A percentile compares a stretch with the other conserved stretches of the same genome.
Conservation (phyloP, 352 stramenopile genomes). For the Pythium biforme region DNA sequence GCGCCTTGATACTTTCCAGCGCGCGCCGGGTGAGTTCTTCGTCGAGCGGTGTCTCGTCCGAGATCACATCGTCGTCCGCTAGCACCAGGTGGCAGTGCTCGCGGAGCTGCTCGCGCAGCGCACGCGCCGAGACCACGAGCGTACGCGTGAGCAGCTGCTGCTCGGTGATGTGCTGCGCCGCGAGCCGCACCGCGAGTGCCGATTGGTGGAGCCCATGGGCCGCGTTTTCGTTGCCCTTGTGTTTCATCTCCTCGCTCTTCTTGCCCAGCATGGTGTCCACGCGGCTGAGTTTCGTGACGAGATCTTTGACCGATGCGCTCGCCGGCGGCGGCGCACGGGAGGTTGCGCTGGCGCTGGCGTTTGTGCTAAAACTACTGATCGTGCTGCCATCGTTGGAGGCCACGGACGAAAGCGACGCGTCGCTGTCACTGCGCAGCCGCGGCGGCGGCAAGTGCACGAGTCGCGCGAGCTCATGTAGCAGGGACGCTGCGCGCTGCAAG, state of each 20-base stretch:
- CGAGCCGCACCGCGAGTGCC: constrained; percentile 39
- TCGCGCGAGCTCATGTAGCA: constrained; percentile 59
- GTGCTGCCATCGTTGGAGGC: constrained; percentile 8
- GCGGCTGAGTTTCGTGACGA: constrained; percentile 33
- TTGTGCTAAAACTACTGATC: neutral
- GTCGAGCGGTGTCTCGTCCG: constrained; percentile 17
- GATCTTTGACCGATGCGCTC: constrained; percentile 30
- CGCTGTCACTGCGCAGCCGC: constrained; percentile 28
- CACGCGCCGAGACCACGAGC: constrained; percentile 30
- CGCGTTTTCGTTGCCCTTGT: constrained; percentile 61
- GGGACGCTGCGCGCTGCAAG: constrained; percentile 46
- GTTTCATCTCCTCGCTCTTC: constrained; percentile 77
- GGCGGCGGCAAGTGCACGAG: constrained; percentile 28
- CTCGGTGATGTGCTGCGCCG: constrained; percentile 34
- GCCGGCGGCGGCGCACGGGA: neutral
- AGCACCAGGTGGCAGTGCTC: constrained; percentile 24
- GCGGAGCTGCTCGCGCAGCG: constrained; percentile 25
- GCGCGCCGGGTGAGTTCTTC: constrained; percentile 16
- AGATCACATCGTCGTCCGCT: constrained; percentile 12
- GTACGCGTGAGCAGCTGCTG: constrained; percentile 53
- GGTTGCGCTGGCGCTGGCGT: neutral
- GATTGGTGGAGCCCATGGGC: constrained; percentile 55
- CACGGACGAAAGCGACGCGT: constrained; percentile 7
- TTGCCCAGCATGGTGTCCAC: constrained; percentile 64
- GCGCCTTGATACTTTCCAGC: constrained; percentile 12